These are phyloP conservation scores for Leucocoprinus sp. DNA, from an alignment of 768 basidiomycete genomes.

Conservation along the genomic window DNA sequence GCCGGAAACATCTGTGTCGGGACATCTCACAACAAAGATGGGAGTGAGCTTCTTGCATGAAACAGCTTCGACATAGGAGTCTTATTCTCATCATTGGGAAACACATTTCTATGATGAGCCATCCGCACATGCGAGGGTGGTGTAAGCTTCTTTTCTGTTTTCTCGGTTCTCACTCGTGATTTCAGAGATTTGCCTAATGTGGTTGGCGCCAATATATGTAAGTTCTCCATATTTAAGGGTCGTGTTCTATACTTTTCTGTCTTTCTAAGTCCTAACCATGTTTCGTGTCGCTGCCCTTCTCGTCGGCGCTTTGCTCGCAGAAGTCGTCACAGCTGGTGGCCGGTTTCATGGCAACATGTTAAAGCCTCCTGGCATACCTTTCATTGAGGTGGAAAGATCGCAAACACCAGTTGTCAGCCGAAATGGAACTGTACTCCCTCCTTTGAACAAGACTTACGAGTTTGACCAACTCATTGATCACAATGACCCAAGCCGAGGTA, in stretches of 20 bases:
- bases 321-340: conserved; percentile 24
- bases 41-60: background rate
- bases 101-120: too few relatives aligned
- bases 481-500: conserved; percentile 50
- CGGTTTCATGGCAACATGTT: conserved; percentile 34
- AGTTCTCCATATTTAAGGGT: conserved; percentile 1
- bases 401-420: conserved; percentile 30
- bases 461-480: conserved; percentile 56
- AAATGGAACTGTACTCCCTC: conserved; percentile 36
- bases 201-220: background rate
- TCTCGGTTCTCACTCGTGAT: too few relatives aligned
- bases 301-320: conserved; percentile 15
- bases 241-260: background rate
- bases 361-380: conserved; percentile 30
- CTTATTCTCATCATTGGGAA: conserved; percentile 1
- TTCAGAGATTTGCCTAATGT: too few relatives aligned
- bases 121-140: too few relatives aligned
- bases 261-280: conserved; percentile 12
- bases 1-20: too few relatives aligned
- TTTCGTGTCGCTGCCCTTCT: conserved; percentile 18
- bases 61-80: background rate
- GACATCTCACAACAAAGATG: too few relatives aligned
- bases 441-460: conserved; percentile 37
- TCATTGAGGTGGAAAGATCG: conserved; percentile 19
- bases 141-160: too few relatives aligned